Evolutionary conservation across 345 rosid species (phyloP).

Genomic region (Murraya koenigii): DNA sequence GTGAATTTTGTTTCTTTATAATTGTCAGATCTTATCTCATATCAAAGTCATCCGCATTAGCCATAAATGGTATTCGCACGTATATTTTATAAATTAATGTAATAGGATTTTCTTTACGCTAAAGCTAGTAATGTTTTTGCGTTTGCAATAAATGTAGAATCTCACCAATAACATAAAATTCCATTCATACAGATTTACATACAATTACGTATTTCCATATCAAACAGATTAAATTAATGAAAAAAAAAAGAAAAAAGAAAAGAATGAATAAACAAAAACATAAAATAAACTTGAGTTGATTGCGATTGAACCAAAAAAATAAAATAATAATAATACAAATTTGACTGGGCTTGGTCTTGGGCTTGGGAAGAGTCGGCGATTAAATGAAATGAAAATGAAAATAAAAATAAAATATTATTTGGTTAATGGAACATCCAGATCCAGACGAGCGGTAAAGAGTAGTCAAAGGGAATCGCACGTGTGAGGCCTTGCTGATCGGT

Average conservation of each 20-base stretch:
- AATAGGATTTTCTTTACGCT: background rate
- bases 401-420: background rate
- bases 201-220: background rate
- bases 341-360: conserved; percentile 16
- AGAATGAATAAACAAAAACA: too few relatives aligned
- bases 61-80: too few relatives aligned
- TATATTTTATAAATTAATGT: background rate
- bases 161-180: background rate
- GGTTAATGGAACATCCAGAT: conserved; percentile 15
- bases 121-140: background rate
- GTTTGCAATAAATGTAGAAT: background rate
- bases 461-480: conserved; percentile 38
- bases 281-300: background rate
- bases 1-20: background rate
- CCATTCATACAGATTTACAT: background rate
- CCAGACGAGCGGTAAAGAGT: background rate
- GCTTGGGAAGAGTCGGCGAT: conserved; percentile 25
- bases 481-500: conserved; percentile 32
- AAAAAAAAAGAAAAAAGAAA: too few relatives aligned
- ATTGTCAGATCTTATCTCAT: background rate
- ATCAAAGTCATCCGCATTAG: background rate
- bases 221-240: too few relatives aligned
- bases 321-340: too few relatives aligned
- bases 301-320: background rate
- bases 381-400: conserved; percentile 4